phyloP scores from a whole-genome alignment of 495 filamentous ascomycete species.

The Physcia stellaris region DNA sequence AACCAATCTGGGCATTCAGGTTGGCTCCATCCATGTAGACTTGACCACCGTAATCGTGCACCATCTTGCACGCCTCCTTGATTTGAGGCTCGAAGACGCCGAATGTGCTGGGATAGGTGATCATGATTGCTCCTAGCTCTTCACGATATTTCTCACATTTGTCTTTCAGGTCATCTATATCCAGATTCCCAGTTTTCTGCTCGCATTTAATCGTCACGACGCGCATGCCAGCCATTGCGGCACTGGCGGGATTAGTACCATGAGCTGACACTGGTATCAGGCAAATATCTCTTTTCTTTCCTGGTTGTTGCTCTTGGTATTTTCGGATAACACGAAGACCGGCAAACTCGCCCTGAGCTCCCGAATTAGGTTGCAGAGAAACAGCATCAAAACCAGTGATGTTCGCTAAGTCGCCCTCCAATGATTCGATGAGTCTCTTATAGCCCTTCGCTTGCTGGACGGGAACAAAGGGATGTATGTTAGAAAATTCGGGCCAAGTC shows the following conservation, averaged over 20 bases:
- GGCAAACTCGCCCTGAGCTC: conserved; percentile 92
- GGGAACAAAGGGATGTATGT: conserved; percentile 75
- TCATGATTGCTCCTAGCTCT: conserved; percentile 89
- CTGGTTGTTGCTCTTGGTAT: conserved; percentile 54
- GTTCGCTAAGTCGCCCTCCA: conserved; percentile 62
- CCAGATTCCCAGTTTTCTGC: conserved; percentile 76
- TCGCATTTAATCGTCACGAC: conserved; percentile 93
- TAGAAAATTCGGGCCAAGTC: conserved; percentile 72
- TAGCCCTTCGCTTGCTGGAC: conserved; percentile 53
- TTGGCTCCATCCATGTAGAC: conserved; percentile 99
- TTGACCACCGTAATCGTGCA: conserved; percentile 81
- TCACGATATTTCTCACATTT: conserved; percentile 83
- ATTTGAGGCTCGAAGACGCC: conserved; percentile 90
- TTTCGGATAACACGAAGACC: conserved; percentile 87
- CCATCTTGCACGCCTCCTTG: conserved; percentile 72
- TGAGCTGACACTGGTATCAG: conserved; percentile 94
- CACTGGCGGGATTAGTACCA: conserved; percentile 93
- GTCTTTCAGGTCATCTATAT: conserved; percentile 69
- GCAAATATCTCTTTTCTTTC: conserved; percentile 74
- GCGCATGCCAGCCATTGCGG: conserved; percentile 95
- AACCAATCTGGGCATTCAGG: conserved; percentile 97
- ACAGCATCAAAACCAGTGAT: conserved; percentile 89
- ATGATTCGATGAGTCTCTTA: conserved; percentile 48
- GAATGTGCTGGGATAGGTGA: conserved; percentile 95
- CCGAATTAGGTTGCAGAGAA: conserved; percentile 92